Conservation (phyloP, 257 asterid species). For the Echites panduratus region DNA sequence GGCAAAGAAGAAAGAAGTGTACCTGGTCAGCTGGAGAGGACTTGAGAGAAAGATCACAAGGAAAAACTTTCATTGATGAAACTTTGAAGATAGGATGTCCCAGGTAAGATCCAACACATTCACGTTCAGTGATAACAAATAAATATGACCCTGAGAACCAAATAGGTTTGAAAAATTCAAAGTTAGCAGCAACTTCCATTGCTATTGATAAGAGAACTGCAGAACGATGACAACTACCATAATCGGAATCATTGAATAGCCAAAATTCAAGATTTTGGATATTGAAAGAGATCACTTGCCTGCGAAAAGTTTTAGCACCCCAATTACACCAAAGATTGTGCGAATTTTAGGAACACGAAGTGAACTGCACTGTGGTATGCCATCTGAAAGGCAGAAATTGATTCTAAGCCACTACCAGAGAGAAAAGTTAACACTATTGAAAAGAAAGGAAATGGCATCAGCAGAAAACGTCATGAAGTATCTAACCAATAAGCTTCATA, state of each 20-base stretch:
- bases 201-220: constrained; percentile 1
- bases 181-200: constrained; percentile 8
- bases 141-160: constrained; percentile 64
- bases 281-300: constrained; percentile 44
- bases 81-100: constrained; percentile 79
- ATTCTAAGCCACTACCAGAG: neutral
- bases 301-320: constrained; percentile 68
- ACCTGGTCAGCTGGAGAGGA: constrained; percentile 74
- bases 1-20: constrained; percentile 5
- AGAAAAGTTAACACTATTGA: neutral
- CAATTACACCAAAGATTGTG: constrained; percentile 76
- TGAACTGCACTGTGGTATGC: constrained; percentile 43
- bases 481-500: constrained; percentile 47
- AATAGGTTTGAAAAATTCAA: neutral
- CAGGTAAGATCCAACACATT: constrained; percentile 67
- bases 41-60: constrained; percentile 73
- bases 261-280: neutral
- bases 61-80: constrained; percentile 64
- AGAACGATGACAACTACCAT: neutral
- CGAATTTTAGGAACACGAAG: constrained; percentile 59
- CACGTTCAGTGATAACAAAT: constrained; percentile 69
- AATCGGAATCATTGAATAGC: neutral
- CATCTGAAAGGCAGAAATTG: constrained; percentile 41
- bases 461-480: constrained; percentile 1
- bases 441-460: constrained; percentile 7